A percentile compares a stretch with the other conserved stretches of the same genome.
Evolutionary conservation across 1,284 basidiomycete species (phyloP).

Genomic region (Cystobasidium slooffiae): DNA sequence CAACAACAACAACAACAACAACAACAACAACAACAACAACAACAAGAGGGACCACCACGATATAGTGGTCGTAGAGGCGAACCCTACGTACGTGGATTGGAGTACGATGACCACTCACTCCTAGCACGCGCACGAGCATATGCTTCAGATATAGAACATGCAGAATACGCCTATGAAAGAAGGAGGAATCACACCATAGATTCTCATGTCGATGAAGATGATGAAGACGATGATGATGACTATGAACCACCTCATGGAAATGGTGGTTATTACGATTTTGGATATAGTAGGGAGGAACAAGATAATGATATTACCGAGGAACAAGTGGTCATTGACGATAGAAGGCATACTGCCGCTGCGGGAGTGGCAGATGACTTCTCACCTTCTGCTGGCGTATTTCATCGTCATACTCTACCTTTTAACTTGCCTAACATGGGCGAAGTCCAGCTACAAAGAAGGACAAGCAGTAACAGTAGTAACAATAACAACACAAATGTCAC

Average conservation of each 20-base stretch:
- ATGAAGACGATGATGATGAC: slow-evolving; percentile 14
- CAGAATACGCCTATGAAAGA: no score
- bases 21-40: no score
- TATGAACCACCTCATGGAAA: slow-evolving; percentile 5
- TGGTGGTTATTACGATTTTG: slow-evolving; percentile 14
- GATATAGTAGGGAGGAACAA: slow-evolving; percentile 12
- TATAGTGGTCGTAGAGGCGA: no score
- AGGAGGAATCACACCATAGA: not conserved
- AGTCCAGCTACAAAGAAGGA: slow-evolving; percentile 21
- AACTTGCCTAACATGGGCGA: slow-evolving; percentile 26
- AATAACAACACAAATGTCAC: not conserved
- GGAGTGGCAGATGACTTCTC: slow-evolving; percentile 27
- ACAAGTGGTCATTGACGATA: slow-evolving; percentile 9
- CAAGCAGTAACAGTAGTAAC: slow-evolving; percentile 19
- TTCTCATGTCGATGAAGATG: not conserved
- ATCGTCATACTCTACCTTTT: slow-evolving; percentile 40
- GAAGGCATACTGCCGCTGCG: slow-evolving; percentile 4
- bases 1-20: no score
- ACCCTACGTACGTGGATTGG: no score
- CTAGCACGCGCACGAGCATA: no score
- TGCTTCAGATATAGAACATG: no score
- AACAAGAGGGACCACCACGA: no score
- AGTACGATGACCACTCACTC: no score
- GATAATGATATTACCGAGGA: not conserved
- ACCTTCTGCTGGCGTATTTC: slow-evolving; percentile 36